Base-by-base conservation (phyloP, 305 asterid species). In the Solanum hybrid region DNA sequence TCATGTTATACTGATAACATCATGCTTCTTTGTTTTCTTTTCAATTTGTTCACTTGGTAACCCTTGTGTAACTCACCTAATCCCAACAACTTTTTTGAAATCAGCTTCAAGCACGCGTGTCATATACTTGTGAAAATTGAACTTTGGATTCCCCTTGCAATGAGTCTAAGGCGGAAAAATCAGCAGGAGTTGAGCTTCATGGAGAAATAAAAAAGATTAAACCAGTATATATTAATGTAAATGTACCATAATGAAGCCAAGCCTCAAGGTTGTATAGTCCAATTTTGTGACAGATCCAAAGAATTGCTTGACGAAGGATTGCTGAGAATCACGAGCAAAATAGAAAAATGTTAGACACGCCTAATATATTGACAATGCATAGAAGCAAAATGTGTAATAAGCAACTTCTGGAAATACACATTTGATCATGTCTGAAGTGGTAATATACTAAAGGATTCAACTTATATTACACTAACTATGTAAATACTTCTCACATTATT, bases 21-120 rank as follows among this genome's bases (percentile, higher is more conserved):
- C 86, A 42, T 29, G 74, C 20, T 46, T 29, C 40, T 1, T 83
- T 83, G 42, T 84, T 51, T 46, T 20, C 6, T 84, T 51, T 31
- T 12, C 20, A 51, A 3, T 84, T 51, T 20, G 40, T 31, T 51
- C 26, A 64, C 29, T 78, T 6, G n/a, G 33, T 16, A 46, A 3
- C 24, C 39, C 0, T 29, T n/a, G 69, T 29, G 40, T 51, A 33
- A 51, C 84, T 92, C 74, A 94, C 97, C 97, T 94, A 83, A 96
- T 96, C 76, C 98, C 97, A 22, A 96, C 98, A 39, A 96, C 97
- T 94, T 91, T 94, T 91, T 93, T 96, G 89, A 94, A 94, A 91
- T 96, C 98, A 4, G 91, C 93, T 91, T 96, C 97, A 26, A 95
- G 89, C 24, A 96, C 97, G 36, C 97, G 96, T 16, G 87, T 92